Percentiles rank a stretch among this genome's conserved stretches.
phyloP scores from a whole-genome alignment of 495 filamentous ascomycete genomes.

The Penicillium arizonense region DNA sequence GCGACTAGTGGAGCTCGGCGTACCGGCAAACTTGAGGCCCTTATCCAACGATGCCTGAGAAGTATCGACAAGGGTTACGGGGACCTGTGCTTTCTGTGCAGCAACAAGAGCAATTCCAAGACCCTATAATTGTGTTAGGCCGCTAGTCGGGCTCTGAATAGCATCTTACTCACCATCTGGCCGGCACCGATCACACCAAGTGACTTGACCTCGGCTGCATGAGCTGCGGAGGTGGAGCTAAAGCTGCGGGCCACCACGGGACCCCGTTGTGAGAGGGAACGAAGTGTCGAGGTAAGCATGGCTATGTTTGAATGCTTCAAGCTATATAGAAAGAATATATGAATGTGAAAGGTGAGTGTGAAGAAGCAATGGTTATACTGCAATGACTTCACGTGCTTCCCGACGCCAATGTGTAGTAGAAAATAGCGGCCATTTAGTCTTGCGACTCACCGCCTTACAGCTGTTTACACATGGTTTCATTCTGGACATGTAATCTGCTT shows the following conservation, averaged over 20 bases:
- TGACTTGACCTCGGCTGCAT: constrained; percentile 76
- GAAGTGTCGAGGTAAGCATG: constrained; percentile 38
- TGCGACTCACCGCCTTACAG: neutral
- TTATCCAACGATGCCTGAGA: constrained; percentile 88
- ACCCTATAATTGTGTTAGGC: constrained; percentile 56
- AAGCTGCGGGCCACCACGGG: constrained; percentile 40
- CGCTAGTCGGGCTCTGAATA: neutral
- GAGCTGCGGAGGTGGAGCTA: constrained; percentile 41
- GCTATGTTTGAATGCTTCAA: constrained; percentile 4
- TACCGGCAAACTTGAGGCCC: constrained; percentile 86
- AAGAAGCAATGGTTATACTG: constrained; percentile 1
- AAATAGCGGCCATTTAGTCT: neutral
- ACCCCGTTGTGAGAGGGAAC: constrained; percentile 25
- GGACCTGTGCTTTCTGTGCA: constrained; percentile 77
- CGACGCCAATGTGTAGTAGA: neutral
- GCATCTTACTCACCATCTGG: constrained; percentile 73
- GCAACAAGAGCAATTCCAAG: constrained; percentile 96
- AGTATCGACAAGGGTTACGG: constrained; percentile 83
- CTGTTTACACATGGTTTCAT: too few relatives aligned
- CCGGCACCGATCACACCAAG: constrained; percentile 93
- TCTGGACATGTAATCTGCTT: too few relatives aligned
- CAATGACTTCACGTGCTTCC: constrained; percentile 13
- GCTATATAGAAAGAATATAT: constrained; percentile 5
- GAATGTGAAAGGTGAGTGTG: constrained; percentile 6
- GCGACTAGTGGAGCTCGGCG: neutral